phyloP scores from a whole-genome alignment of 2,329 filamentous ascomycete species.

The Trichoderma harzianum region DNA sequence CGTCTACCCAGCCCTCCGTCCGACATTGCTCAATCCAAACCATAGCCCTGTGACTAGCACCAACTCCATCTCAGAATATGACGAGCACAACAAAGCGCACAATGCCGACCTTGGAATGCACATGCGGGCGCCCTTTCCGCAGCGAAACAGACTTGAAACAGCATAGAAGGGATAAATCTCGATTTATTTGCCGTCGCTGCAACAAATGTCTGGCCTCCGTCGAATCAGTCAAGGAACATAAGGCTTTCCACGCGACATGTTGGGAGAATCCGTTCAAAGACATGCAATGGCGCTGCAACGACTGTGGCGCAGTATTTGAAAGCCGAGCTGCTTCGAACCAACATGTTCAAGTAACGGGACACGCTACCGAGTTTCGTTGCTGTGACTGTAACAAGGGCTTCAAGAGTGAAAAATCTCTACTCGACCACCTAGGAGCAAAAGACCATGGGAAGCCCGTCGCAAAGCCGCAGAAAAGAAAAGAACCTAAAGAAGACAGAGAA shows the following conservation, averaged over 20 bases:
- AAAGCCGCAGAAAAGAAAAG: not conserved
- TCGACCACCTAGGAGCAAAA: not conserved
- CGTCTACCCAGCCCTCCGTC: not conserved
- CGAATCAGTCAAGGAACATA: not conserved
- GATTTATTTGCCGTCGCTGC: not conserved
- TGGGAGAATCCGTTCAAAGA: not conserved
- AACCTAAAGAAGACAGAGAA: not conserved
- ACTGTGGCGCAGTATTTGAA: not conserved
- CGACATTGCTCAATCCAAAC: not conserved
- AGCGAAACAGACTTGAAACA: not conserved
- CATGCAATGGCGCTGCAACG: not conserved
- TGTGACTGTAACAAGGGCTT: conserved; percentile 14
- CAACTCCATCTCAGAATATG: not conserved
- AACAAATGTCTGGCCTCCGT: not conserved
- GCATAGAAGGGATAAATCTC: not conserved
- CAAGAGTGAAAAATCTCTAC: not conserved
- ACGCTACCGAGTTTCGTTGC: conserved; percentile 9
- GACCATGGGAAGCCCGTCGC: not conserved
- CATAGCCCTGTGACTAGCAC: not conserved
- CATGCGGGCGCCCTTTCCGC: not conserved
- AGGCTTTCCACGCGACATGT: not conserved
- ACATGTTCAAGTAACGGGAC: not conserved
- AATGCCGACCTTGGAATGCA: not conserved
- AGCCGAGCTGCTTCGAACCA: not conserved
- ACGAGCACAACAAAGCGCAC: not conserved